Evolutionary conservation across 352 stramenopile species (phyloP), one percentile per base, ranked within the genome.

Genomic region (Pythium brachiatum): DNA sequence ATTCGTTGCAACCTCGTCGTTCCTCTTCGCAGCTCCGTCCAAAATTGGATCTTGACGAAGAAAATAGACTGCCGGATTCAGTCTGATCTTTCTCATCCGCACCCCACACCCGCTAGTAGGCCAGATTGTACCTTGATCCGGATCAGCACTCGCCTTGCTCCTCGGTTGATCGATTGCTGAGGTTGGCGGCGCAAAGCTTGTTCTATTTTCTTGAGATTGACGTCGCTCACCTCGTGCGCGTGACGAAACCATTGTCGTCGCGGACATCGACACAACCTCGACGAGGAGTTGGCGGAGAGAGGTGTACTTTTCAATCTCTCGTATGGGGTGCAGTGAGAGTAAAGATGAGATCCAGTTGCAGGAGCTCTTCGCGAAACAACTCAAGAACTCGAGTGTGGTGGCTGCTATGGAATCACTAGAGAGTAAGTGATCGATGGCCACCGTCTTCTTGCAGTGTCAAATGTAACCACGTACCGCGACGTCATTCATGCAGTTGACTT

Each of bases 281-380:
- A 41, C 34, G 5, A 34, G 9, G 29, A 5, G 29, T 9, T 34
- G 29, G 27, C 15, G 12, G 29, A 27, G 25, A 11, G 48, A 2
- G 27, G 31, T 9, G 8, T 20, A 13, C 13, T 41, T 26, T 21
- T 36, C 8, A 13, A 23, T 12, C 21, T 7, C 41, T 18, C n/a
- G n/a, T 4, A 86, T 83, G 75, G 75, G 78, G 20, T 76, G 65
- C 43, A 57, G 54, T n/a, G 67, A 75, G 36, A 86, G 75, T 53
- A 84, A 79, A 51, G 54, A 68, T 13, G 67, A 73, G 23, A 52
- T 64, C 23, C 68, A 71, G 15, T 16, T 69, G 12, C 66, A 62
- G 27, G 75, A 81, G 20, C 60, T 70, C 18, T 83, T 78, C 23
- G 56, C 65, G 1, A 13, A 53, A 20, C 62, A 75, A 66, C 65